phyloP scores from a whole-genome alignment of 352 stramenopile genomes.

The Hyaloperonospora brassicae region DNA sequence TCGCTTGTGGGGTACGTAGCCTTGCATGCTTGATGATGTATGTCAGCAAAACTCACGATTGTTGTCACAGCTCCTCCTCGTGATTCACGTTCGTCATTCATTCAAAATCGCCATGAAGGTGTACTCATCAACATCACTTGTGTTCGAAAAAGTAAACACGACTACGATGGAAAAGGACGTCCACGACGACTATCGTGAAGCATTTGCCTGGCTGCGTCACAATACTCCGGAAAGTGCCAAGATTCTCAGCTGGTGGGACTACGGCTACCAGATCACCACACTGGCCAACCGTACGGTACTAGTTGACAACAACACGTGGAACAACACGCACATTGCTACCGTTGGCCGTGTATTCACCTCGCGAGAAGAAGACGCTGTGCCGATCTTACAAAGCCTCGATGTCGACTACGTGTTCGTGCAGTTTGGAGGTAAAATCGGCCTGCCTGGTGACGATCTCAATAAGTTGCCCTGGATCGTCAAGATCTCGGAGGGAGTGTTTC shows the following conservation, averaged over 20 bases:
- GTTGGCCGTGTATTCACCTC: slow-evolving; percentile 79
- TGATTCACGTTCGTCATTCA: slow-evolving; percentile 58
- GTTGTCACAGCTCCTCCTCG: slow-evolving; percentile 47
- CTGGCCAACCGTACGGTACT: slow-evolving; percentile 78
- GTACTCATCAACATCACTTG: slow-evolving; percentile 73
- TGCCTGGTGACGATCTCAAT: slow-evolving; percentile 86
- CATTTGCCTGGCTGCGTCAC: slow-evolving; percentile 69
- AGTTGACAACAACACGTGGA: slow-evolving; percentile 96
- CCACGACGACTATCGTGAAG: slow-evolving; percentile 78
- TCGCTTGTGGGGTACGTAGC: slow-evolving; percentile 50
- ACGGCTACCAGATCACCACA: slow-evolving; percentile 79
- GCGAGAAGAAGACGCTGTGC: slow-evolving; percentile 54
- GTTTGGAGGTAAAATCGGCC: slow-evolving; percentile 61
- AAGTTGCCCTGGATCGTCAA: slow-evolving; percentile 91
- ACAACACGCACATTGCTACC: slow-evolving; percentile 95
- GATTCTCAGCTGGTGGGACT: slow-evolving; percentile 83
- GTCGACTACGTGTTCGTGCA: slow-evolving; percentile 78
- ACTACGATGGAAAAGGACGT: slow-evolving; percentile 35
- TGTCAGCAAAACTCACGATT: slow-evolving; percentile 1
- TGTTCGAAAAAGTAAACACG: slow-evolving; percentile 53
- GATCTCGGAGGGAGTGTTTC: slow-evolving; percentile 85
- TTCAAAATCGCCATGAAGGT: slow-evolving; percentile 56
- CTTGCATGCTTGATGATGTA: background rate
- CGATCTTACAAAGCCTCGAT: slow-evolving; percentile 66
- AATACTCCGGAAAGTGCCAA: slow-evolving; percentile 63